These are phyloP conservation scores for Prunella vulgaris DNA, from an alignment of 257 asterid genomes.

Conservation along the genomic window DNA sequence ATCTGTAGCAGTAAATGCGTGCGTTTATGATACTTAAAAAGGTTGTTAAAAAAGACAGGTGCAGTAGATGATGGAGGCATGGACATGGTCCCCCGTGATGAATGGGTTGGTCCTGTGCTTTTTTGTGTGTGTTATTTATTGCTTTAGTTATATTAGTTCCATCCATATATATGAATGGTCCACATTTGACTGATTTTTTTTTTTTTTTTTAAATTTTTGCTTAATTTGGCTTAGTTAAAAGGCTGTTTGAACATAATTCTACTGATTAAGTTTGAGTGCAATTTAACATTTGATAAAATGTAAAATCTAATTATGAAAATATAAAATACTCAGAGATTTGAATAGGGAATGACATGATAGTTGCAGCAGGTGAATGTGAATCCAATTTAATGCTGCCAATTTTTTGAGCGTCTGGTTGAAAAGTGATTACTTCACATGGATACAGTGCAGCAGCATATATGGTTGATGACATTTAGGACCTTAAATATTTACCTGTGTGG, in stretches of 20 bases:
- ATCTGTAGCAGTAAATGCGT: background rate
- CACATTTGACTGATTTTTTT: too few species aligned
- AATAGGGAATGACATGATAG: background rate
- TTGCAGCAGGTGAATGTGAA: background rate
- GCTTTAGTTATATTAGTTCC: background rate
- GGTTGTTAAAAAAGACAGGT: background rate
- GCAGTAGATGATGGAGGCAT: slow-evolving; percentile 5
- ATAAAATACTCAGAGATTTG: background rate
- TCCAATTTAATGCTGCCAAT: slow-evolving; percentile 22
- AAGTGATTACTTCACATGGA: slow-evolving; percentile 2
- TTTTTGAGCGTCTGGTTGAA: slow-evolving; percentile 4
- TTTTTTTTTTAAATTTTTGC: background rate
- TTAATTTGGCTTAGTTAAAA: background rate
- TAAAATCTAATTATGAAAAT: background rate
- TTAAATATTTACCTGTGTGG: background rate
- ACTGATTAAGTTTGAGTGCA: background rate
- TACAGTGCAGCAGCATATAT: background rate
- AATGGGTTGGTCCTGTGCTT: slow-evolving; percentile 11
- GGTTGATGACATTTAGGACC: slow-evolving; percentile 9
- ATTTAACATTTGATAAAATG: background rate
- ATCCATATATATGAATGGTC: background rate
- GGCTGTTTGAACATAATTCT: background rate
- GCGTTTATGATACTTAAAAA: background rate
- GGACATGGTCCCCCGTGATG: slow-evolving; percentile 18
- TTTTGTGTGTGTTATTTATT: background rate